These are phyloP conservation scores for Dictyostelium purpureum DNA, from an alignment of 78 protist species.

Conservation along the genomic window DNA sequence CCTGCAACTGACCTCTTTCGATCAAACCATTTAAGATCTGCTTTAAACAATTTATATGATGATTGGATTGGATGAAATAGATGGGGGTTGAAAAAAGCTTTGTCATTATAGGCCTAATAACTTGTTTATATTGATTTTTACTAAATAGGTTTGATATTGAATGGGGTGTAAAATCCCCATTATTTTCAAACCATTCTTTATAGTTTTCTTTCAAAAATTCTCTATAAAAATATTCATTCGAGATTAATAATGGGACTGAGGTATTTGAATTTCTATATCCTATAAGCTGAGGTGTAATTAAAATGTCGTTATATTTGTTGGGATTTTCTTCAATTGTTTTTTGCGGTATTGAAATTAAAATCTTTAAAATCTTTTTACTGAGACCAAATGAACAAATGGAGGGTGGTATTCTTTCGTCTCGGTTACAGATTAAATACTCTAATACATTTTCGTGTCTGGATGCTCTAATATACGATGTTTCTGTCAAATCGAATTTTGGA, in stretches of 20 bases:
- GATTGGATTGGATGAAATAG: background rate
- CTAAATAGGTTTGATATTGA: background rate
- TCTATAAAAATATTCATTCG: background rate
- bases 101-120: background rate
- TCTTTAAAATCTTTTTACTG: too few relatives aligned
- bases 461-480: background rate
- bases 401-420: conserved; percentile 1
- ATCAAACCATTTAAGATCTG: background rate
- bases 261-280: background rate
- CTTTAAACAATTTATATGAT: background rate
- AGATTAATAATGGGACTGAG: background rate
- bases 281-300: background rate
- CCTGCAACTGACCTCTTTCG: background rate
- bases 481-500: background rate
- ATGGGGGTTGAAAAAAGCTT: background rate
- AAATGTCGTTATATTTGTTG: background rate
- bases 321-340: background rate
- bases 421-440: background rate
- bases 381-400: too few relatives aligned
- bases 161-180: too few relatives aligned
- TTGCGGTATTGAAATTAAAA: background rate
- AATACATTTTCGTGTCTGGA: background rate
- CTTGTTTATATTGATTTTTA: background rate
- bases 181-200: too few relatives aligned
- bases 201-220: too few relatives aligned